Conservation (phyloP, 2,329 filamentous ascomycete genomes). For the Lizonia empirigonia region DNA sequence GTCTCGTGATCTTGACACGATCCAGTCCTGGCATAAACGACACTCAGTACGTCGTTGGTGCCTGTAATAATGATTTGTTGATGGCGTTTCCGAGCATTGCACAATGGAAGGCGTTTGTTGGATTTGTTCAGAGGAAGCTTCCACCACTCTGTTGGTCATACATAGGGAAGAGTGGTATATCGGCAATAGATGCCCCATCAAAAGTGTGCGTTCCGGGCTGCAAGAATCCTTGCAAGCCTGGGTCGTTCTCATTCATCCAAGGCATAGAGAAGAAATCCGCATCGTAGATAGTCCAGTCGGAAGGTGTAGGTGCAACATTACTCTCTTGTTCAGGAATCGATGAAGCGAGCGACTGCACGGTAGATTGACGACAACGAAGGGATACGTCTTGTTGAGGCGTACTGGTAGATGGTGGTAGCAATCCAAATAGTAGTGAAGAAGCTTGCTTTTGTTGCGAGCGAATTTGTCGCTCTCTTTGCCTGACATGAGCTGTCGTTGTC, state of each 20-base stretch:
- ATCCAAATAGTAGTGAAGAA: constrained; percentile 38
- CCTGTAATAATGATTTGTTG: neutral
- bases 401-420: constrained; percentile 23
- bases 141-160: constrained; percentile 33
- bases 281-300: constrained; percentile 42
- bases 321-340: constrained; percentile 12
- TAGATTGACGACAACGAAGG: constrained; percentile 4
- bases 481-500: constrained; percentile 32
- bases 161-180: constrained; percentile 42
- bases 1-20: constrained; percentile 9
- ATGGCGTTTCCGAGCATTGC: neutral
- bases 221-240: constrained; percentile 38
- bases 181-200: constrained; percentile 37
- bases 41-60: neutral
- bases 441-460: constrained; percentile 35
- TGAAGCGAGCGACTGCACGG: constrained; percentile 3
- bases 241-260: constrained; percentile 40
- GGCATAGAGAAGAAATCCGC: constrained; percentile 40
- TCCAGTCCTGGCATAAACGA: neutral
- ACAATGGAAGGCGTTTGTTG: constrained; percentile 6
- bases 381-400: neutral
- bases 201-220: constrained; percentile 39
- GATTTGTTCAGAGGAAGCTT: constrained; percentile 12
- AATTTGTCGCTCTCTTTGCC: constrained; percentile 30
- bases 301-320: constrained; percentile 14